These are phyloP conservation scores for Colletotrichum trifolii DNA, from an alignment of 2,329 filamentous ascomycete species.

Conservation along the genomic window DNA sequence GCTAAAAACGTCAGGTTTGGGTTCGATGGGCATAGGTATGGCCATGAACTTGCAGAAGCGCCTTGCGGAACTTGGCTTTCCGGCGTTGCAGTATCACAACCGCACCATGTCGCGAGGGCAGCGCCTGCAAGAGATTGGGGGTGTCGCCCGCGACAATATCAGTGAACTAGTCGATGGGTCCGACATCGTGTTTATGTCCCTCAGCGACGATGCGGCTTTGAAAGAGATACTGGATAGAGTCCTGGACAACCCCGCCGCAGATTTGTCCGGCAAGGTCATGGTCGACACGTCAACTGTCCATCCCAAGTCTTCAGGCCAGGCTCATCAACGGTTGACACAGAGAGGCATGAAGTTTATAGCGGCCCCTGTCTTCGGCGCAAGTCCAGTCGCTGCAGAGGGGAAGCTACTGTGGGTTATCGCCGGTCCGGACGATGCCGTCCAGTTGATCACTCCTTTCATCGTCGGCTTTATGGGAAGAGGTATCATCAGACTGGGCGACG, in stretches of 20 bases:
- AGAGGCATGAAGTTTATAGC: conserved; percentile 53
- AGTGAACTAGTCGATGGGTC: conserved; percentile 43
- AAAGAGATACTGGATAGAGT: conserved; percentile 47
- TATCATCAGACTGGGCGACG: conserved; percentile 55
- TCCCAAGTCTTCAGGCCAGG: conserved; percentile 51
- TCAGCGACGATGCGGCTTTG: conserved; percentile 56
- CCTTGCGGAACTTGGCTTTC: conserved; percentile 39
- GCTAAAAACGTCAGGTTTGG: conserved; percentile 49
- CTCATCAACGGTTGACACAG: conserved; percentile 42
- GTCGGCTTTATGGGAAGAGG: conserved; percentile 54
- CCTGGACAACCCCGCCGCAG: conserved; percentile 33
- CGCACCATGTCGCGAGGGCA: conserved; percentile 59
- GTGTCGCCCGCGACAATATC: conserved; percentile 38
- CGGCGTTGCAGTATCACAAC: conserved; percentile 54
- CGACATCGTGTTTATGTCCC: conserved; percentile 52
- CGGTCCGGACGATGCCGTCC: conserved; percentile 50
- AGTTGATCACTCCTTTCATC: conserved; percentile 51
- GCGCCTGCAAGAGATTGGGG: conserved; percentile 43
- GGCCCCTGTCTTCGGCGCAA: conserved; percentile 62
- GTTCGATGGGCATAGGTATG: conserved; percentile 64
- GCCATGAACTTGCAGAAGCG: conserved; percentile 60
- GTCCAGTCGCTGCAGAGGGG: conserved; percentile 58
- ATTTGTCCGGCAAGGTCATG: conserved; percentile 52
- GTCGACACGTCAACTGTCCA: conserved; percentile 64
- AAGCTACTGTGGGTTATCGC: conserved; percentile 59